Conservation (phyloP, 2,329 filamentous ascomycete species). For the Phoma sp. region DNA sequence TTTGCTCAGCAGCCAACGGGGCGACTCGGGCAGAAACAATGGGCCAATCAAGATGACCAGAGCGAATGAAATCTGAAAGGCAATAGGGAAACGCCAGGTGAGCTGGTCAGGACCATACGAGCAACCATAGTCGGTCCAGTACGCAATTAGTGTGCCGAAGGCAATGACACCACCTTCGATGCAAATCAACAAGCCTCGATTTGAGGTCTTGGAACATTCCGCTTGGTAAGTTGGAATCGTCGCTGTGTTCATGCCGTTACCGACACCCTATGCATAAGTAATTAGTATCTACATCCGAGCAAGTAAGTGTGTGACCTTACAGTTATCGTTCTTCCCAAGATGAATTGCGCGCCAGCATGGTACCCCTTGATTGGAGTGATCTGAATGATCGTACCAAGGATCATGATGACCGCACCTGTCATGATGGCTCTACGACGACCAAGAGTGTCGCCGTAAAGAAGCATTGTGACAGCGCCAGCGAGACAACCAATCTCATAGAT, state of each 20-base stretch:
- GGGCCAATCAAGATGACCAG: conserved; percentile 63
- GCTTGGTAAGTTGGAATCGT: conserved; percentile 64
- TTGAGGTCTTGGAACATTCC: conserved; percentile 62
- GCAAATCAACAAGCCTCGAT: conserved; percentile 68
- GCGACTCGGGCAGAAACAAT: conserved; percentile 69
- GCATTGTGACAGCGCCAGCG: conserved; percentile 50
- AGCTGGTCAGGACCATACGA: conserved; percentile 40
- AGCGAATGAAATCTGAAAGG: conserved; percentile 61
- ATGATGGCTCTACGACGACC: conserved; percentile 56
- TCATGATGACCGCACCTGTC: conserved; percentile 52
- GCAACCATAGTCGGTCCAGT: conserved; percentile 54
- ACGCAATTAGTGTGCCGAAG: conserved; percentile 60
- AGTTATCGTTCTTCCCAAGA: conserved; percentile 61
- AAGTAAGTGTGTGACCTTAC: background rate
- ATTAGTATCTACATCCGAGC: background rate
- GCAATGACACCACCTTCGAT: conserved; percentile 63
- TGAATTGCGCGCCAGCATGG: conserved; percentile 57
- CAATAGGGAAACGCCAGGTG: conserved; percentile 61
- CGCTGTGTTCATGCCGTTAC: conserved; percentile 64
- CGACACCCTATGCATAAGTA: conserved; percentile 48
- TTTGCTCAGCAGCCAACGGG: conserved; percentile 70
- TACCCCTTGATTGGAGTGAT: conserved; percentile 43
- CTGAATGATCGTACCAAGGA: conserved; percentile 54
- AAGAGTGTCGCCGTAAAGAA: conserved; percentile 50
- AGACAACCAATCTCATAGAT: conserved; percentile 63